phyloP scores from a whole-genome alignment of 495 filamentous ascomycete species.

The Parathielavia appendiculata region DNA sequence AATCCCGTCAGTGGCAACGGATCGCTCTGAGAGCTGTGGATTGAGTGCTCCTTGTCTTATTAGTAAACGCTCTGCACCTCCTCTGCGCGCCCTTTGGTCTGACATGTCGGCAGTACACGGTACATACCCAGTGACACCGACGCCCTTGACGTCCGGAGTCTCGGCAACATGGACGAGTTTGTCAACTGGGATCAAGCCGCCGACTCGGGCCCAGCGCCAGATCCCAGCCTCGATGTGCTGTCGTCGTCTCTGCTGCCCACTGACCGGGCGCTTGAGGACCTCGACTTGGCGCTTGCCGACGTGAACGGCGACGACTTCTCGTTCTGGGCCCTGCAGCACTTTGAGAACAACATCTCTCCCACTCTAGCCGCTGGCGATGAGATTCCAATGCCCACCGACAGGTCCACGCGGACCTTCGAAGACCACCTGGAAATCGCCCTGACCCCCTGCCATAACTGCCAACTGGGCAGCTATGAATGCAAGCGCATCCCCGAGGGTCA shows the following conservation, averaged over 20 bases:
- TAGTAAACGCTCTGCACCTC: constrained; percentile 2
- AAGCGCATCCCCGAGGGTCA: constrained; percentile 65
- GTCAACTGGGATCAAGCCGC: constrained; percentile 45
- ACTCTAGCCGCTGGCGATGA: constrained; percentile 17
- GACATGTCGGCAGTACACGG: neutral
- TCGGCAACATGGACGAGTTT: constrained; percentile 37
- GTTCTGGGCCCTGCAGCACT: constrained; percentile 48
- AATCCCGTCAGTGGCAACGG: neutral
- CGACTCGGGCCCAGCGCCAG: constrained; percentile 16
- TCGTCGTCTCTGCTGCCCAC: constrained; percentile 14
- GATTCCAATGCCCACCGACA: constrained; percentile 15
- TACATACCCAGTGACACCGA: constrained; percentile 17
- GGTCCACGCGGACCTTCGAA: constrained; percentile 25
- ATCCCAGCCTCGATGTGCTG: constrained; percentile 19
- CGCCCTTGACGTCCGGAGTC: constrained; percentile 20
- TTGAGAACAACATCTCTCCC: constrained; percentile 31
- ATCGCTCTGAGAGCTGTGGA: too few species aligned
- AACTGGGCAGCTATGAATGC: constrained; percentile 63
- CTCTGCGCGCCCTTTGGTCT: neutral
- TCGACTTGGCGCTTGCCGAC: constrained; percentile 44
- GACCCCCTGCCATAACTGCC: constrained; percentile 66
- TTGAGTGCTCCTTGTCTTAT: neutral
- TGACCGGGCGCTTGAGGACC: constrained; percentile 28
- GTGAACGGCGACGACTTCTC: constrained; percentile 46
- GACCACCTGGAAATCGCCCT: constrained; percentile 38